Evolutionary conservation across 2,329 filamentous ascomycete genomes (phyloP), one percentile per base, ranked within the genome.

Genomic region (Pseudocercospora macadamiae): DNA sequence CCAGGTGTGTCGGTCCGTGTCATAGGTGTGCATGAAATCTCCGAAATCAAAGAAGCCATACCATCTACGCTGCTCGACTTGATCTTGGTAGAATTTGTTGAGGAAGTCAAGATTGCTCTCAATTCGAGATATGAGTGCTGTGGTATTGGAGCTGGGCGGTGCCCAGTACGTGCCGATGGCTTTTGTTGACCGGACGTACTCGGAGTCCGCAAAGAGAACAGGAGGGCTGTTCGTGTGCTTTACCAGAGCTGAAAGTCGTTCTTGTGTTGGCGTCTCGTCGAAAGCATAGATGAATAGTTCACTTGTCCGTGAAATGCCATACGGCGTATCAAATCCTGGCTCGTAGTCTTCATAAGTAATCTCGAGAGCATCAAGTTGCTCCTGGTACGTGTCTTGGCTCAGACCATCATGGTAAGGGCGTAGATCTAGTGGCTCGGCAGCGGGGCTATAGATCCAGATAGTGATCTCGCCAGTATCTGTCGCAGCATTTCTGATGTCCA

Each of bases 281-380:
- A 86, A 85, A 0, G 77, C 79, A 47, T 79, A 78, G 12, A 87
- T 63, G 45, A 49, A 64, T 7, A 87, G 55, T 64, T 87, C 83
- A 59, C 80, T 86, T 0, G 83, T 86, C 36, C 83, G 74, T 0
- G 79, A 83, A 30, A 87, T 81, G 0, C 85, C 85, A 49, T 82
- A 81, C 0, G 85, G 81, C 0, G 82, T 85, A 55, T 82, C 76
- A 39, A 83, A 84, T 0, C 78, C 80, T 0, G 70, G 71, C 59
- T 87, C 83, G 60, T 78, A 87, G 60, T 87, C 85, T 59, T 88
- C 85, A 58, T 88, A 88, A 0, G 85, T 88, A 19, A 87, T 83
- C 23, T 85, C 78, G 0, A 87, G 76, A 1, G 83, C 85, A 58
- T 86, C 84, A 0, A 86, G 72, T 67, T 88, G 80, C 16, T 86